phyloP scores from a whole-genome alignment of 805 yeast genomes.

The Spencermartinsiella europaea region DNA sequence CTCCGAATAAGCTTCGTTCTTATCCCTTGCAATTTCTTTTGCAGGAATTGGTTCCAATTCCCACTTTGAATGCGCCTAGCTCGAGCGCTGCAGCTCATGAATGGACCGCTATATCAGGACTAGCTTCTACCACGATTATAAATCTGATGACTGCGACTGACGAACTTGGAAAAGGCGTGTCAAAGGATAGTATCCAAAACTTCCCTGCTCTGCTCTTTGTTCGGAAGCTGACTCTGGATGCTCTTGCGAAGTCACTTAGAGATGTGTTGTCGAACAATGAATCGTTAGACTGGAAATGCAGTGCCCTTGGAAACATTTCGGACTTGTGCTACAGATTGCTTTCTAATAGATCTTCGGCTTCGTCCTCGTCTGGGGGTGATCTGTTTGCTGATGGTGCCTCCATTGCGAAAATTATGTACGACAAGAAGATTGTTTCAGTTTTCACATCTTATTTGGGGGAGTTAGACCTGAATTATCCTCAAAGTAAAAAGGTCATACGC shows the following conservation, averaged over 20 bases:
- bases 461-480: constrained; percentile 70
- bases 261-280: constrained; percentile 41
- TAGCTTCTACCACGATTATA: constrained; percentile 56
- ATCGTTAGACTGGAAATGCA: constrained; percentile 43
- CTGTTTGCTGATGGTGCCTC: constrained; percentile 48
- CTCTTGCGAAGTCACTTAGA: constrained; percentile 54
- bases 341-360: constrained; percentile 23
- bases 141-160: constrained; percentile 59
- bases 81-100: constrained; percentile 29
- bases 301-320: constrained; percentile 49
- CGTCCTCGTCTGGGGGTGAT: constrained; percentile 9
- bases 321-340: constrained; percentile 39
- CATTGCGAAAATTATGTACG: constrained; percentile 62
- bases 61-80: constrained; percentile 33
- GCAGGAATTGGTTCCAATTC: constrained; percentile 64
- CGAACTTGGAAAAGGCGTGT: constrained; percentile 34
- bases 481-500: constrained; percentile 54
- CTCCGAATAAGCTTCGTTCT: constrained; percentile 54
- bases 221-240: constrained; percentile 68
- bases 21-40: constrained; percentile 73
- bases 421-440: constrained; percentile 46
- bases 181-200: constrained; percentile 31
- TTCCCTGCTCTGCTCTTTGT: constrained; percentile 70
- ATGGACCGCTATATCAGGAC: constrained; percentile 48
- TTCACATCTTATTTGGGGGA: constrained; percentile 57